Evolutionary conservation across 805 yeast genomes (phyloP).

Genomic region (Hanseniaspora thailandica): DNA sequence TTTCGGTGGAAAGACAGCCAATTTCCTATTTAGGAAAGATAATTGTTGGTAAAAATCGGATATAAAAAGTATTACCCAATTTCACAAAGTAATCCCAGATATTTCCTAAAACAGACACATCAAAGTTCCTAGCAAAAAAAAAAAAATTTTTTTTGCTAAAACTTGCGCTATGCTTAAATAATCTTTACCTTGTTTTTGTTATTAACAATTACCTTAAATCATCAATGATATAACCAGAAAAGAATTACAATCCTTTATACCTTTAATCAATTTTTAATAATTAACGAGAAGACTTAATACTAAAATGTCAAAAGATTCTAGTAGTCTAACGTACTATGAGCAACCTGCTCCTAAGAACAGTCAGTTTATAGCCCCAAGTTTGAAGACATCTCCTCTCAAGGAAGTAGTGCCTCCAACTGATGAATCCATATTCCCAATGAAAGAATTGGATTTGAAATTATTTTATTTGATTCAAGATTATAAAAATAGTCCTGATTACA

Average conservation of each 20-base stretch:
- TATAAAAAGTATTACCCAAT: not conserved
- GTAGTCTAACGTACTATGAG: not conserved
- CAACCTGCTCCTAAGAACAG: conserved; percentile 7
- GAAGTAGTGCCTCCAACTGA: not conserved
- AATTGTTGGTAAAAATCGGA: not conserved
- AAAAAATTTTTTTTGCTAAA: no score
- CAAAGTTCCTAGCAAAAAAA: no score
- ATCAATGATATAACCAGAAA: no score
- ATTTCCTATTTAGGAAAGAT: not conserved
- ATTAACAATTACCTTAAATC: no score
- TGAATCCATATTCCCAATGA: conserved; percentile 40
- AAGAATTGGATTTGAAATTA: conserved; percentile 32
- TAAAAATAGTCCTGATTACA: conserved; percentile 19
- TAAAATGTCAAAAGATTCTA: not conserved
- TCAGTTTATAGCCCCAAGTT: conserved; percentile 3
- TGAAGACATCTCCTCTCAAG: not conserved
- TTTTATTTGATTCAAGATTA: conserved; percentile 19
- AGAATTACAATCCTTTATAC: no score
- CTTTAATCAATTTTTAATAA: not conserved
- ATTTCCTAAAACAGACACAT: not conserved
- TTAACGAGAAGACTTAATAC: not conserved
- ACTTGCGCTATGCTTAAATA: not conserved
- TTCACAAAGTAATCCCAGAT: no score
- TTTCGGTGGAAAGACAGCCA: no score
- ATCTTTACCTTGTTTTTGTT: not conserved